Evolutionary conservation across 169 alveolate genomes (phyloP).

Genomic region (Plasmodium cynomolgi): DNA sequence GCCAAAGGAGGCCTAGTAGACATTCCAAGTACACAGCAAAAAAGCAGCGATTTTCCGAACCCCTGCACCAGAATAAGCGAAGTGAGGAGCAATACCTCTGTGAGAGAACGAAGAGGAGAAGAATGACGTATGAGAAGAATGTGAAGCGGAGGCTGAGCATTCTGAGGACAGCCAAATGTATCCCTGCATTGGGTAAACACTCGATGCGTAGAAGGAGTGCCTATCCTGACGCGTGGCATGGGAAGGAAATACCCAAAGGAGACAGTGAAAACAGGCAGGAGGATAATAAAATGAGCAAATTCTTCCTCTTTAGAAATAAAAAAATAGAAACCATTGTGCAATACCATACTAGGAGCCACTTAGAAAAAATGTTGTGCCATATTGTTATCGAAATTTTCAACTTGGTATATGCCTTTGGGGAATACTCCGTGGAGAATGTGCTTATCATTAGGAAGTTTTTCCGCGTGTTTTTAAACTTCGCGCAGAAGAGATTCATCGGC

Average conservation of each 20-base stretch:
- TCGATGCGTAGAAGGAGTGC: not conserved
- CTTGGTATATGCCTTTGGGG: constrained; percentile 46
- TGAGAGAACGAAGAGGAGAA: not conserved
- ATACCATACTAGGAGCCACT: constrained; percentile 51
- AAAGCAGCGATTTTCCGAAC: constrained; percentile 33
- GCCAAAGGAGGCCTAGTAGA: not conserved
- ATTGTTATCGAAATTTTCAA: constrained; percentile 68
- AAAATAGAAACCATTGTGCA: constrained; percentile 38
- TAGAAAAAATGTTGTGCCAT: constrained; percentile 49
- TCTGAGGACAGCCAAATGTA: constrained; percentile 43
- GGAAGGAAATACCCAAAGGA: not conserved
- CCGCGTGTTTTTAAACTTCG: constrained; percentile 45
- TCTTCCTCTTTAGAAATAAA: constrained; percentile 27
- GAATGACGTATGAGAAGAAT: constrained; percentile 33
- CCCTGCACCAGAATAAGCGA: not conserved
- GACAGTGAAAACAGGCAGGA: not conserved
- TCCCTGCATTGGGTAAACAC: not conserved
- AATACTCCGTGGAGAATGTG: constrained; percentile 41
- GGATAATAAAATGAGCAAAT: not conserved
- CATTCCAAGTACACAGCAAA: not conserved
- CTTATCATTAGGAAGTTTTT: constrained; percentile 64
- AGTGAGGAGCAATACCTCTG: not conserved
- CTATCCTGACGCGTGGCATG: not conserved
- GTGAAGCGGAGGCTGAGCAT: constrained; percentile 33
- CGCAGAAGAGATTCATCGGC: constrained; percentile 49